Base-by-base conservation (phyloP, 352 stramenopile genomes). In the Globisporangium uncinulatum region DNA sequence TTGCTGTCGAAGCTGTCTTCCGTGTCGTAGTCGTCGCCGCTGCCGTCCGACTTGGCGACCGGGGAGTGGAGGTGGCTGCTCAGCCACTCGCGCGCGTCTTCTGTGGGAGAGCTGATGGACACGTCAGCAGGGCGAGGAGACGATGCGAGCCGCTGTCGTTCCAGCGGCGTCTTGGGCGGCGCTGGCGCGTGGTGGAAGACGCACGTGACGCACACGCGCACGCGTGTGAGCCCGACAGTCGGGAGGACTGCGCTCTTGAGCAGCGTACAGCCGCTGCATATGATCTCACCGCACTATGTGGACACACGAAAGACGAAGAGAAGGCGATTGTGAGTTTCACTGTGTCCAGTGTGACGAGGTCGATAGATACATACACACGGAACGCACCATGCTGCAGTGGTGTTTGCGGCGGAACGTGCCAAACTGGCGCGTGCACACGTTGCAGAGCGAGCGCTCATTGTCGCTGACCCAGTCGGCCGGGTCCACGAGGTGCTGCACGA, bases 391-490 rank as follows among this genome's bases (percentile, higher is more conserved):
- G 56, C 83, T 79, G 65, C 83, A 94, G 68, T 94, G 83, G 68
- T 94, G 83, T 65, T 94, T 94, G 66, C 83, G 83, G 41, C 81
- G 81, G 61, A 94, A 94, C 15, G 81, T 83, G 55, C 74, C 76
- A 44, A 94, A 94, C 19, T 70, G 67, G 45, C 83, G 79, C 45
- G 79, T 89, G 69, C 83, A 94, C 29, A 94, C 83, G 54, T 81
- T 71, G 69, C 83, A 94, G 32, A 88, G 61, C 14, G 69, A 70
- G 39, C 81, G 81, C 41, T 89, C 78, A 49, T 79, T 69, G 69
- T 92, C 81, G 24, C 70, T 65, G 58, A 94, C 83, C 81, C 81
- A 92, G 70, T 94, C 71, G 15, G 71, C 66, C 9, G 79, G 76
- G 63, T 91, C 77, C 20, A 89, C 74, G 42, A 94, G 74, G 49